A percentile compares a stretch with the other conserved stretches of the same genome.
These are phyloP conservation scores for Nicotiana benthamiana DNA, from an alignment of 257 asterid species.

Conservation along the genomic window DNA sequence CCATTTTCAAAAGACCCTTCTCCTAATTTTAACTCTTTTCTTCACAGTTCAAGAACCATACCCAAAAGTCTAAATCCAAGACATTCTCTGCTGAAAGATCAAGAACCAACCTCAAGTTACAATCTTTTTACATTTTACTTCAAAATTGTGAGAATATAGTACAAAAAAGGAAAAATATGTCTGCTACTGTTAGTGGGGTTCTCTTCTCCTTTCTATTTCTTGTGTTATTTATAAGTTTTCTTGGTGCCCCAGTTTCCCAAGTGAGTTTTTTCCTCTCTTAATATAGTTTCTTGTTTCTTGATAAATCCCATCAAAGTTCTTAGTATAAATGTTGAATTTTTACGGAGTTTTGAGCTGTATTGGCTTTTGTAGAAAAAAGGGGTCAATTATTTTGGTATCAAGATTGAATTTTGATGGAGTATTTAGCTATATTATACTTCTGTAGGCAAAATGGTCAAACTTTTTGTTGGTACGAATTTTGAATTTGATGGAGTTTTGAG, in stretches of 20 bases:
- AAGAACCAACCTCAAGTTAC: neutral
- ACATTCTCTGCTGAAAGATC: neutral
- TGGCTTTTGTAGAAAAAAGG: neutral
- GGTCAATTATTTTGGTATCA: too few species aligned
- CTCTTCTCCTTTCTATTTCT: conserved; percentile 28
- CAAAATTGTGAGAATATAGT: neutral
- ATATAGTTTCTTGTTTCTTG: neutral
- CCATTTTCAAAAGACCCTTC: neutral
- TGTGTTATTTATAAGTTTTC: conserved; percentile 27
- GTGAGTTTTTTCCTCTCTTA: conserved; percentile 26
- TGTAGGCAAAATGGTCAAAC: too few species aligned
- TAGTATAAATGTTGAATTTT: neutral
- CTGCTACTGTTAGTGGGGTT: conserved; percentile 30
- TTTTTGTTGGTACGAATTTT: too few species aligned
- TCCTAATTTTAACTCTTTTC: conserved; percentile 6
- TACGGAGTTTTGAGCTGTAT: neutral
- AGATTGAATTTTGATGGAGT: neutral
- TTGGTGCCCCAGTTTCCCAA: conserved; percentile 17
- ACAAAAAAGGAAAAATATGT: conserved; percentile 22
- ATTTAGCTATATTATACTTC: neutral
- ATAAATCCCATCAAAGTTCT: conserved; percentile 27
- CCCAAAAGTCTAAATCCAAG: conserved; percentile 5
- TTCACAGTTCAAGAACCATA: conserved; percentile 25
- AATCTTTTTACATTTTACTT: neutral
- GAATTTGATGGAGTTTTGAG: too few species aligned